Conservation (phyloP, 495 filamentous ascomycete species). For the Penicillium taxi region DNA sequence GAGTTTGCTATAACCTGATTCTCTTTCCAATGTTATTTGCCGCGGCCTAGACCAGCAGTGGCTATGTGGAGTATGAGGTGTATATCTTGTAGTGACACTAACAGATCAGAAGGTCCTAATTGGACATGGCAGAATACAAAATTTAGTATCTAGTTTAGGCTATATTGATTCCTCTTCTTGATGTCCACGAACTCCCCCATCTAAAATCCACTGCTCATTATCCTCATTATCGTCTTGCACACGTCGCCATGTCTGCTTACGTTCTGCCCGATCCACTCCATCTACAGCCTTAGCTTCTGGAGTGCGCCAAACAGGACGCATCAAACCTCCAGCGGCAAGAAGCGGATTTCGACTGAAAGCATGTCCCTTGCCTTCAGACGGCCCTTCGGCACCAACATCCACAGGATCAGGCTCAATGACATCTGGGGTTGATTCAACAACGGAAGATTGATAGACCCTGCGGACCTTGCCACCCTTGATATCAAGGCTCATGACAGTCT, state of each 20-base stretch:
- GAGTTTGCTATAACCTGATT: too few relatives aligned
- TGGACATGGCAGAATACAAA: too few relatives aligned
- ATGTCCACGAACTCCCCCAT: conserved; percentile 67
- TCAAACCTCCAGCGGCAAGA: conserved; percentile 57
- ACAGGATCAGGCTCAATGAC: conserved; percentile 27
- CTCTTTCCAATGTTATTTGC: too few relatives aligned
- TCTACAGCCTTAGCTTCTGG: conserved; percentile 38
- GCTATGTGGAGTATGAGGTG: too few relatives aligned
- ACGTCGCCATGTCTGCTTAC: conserved; percentile 64
- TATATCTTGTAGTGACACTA: too few relatives aligned
- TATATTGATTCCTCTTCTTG: too few relatives aligned
- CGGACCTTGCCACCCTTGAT: conserved; percentile 68
- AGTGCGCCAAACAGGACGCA: conserved; percentile 69
- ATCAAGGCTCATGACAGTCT: conserved; percentile 80
- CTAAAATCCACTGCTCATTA: conserved; percentile 86
- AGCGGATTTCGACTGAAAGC: conserved; percentile 82
- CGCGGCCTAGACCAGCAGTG: too few relatives aligned
- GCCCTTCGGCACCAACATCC: conserved; percentile 22
- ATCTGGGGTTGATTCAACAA: conserved; percentile 19
- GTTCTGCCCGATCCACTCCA: conserved; percentile 30
- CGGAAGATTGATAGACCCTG: conserved; percentile 54
- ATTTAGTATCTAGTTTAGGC: too few relatives aligned
- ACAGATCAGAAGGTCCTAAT: too few relatives aligned
- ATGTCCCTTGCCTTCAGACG: conserved; percentile 31
- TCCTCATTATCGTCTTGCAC: conserved; percentile 88